Conservation (phyloP, 2,329 filamentous ascomycete species). For the Diaporthe citriasiana region DNA sequence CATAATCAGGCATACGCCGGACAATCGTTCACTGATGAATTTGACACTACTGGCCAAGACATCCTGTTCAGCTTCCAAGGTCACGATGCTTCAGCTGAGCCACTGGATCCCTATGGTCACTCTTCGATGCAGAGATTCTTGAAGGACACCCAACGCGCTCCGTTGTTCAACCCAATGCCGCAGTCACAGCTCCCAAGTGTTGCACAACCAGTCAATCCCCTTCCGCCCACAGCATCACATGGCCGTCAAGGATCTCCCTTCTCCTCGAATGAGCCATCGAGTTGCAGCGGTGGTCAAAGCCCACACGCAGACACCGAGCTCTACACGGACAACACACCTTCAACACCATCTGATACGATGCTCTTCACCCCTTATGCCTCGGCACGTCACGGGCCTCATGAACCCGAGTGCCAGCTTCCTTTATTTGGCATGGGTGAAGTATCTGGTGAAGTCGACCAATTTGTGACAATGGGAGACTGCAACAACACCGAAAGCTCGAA, state of each 20-base stretch:
- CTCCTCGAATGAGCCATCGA: slow-evolving; percentile 54
- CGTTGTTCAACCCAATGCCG: slow-evolving; percentile 46
- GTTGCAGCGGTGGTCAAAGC: slow-evolving; percentile 55
- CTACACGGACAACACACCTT: slow-evolving; percentile 52
- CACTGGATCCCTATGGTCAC: slow-evolving; percentile 44
- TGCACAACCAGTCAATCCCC: slow-evolving; percentile 35
- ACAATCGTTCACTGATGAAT: slow-evolving; percentile 15
- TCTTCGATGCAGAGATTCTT: slow-evolving; percentile 49
- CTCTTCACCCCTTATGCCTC: slow-evolving; percentile 49
- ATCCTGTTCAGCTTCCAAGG: slow-evolving; percentile 32
- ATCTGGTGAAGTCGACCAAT: slow-evolving; percentile 45
- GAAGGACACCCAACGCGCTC: slow-evolving; percentile 48
- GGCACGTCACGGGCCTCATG: slow-evolving; percentile 47
- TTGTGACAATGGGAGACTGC: slow-evolving; percentile 54
- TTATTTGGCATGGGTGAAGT: slow-evolving; percentile 49
- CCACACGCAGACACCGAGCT: slow-evolving; percentile 58
- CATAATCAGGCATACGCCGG: slow-evolving; percentile 8
- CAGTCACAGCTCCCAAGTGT: slow-evolving; percentile 38
- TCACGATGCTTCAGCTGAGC: slow-evolving; percentile 44
- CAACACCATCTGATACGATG: slow-evolving; percentile 55
- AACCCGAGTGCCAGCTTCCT: slow-evolving; percentile 47
- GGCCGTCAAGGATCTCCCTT: slow-evolving; percentile 54
- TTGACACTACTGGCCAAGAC: slow-evolving; percentile 17
- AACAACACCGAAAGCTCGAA: slow-evolving; percentile 51
- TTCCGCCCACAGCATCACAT: slow-evolving; percentile 44